These are phyloP conservation scores for Peronospora belbahrii DNA, from an alignment of 352 stramenopile species.

Conservation along the genomic window DNA sequence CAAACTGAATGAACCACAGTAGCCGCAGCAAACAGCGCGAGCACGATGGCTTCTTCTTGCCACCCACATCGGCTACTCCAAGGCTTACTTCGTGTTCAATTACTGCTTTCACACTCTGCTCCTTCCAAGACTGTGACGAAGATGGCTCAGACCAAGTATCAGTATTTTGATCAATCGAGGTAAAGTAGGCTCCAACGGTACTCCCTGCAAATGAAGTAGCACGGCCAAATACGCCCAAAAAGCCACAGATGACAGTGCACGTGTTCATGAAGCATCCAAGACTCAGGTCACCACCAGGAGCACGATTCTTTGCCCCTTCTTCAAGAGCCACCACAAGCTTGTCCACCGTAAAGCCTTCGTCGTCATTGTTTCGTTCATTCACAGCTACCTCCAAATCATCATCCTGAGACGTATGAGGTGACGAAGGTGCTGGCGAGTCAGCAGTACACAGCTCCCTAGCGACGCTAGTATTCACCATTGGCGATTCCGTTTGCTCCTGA, in stretches of 20 bases:
- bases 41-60: slow-evolving; percentile 81
- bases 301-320: slow-evolving; percentile 20
- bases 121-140: slow-evolving; percentile 33
- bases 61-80: slow-evolving; percentile 46
- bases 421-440: slow-evolving; percentile 16
- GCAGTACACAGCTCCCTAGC: slow-evolving; percentile 4
- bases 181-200: slow-evolving; percentile 68
- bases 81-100: slow-evolving; percentile 61
- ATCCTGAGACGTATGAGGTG: slow-evolving; percentile 28
- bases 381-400: slow-evolving; percentile 59
- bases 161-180: slow-evolving; percentile 59
- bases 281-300: slow-evolving; percentile 32
- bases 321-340: slow-evolving; percentile 42
- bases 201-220: slow-evolving; percentile 75
- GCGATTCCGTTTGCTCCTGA: slow-evolving; percentile 16
- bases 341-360: slow-evolving; percentile 33
- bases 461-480: slow-evolving; percentile 17
- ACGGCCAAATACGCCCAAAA: slow-evolving; percentile 71
- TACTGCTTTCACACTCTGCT: slow-evolving; percentile 46
- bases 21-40: slow-evolving; percentile 62
- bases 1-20: slow-evolving; percentile 81
- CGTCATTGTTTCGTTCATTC: slow-evolving; percentile 29
- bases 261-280: slow-evolving; percentile 42
- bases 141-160: slow-evolving; percentile 30
- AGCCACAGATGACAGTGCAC: slow-evolving; percentile 58